Conservation (phyloP, 1,139 yeast genomes). For the Debaryomyces sp. region DNA sequence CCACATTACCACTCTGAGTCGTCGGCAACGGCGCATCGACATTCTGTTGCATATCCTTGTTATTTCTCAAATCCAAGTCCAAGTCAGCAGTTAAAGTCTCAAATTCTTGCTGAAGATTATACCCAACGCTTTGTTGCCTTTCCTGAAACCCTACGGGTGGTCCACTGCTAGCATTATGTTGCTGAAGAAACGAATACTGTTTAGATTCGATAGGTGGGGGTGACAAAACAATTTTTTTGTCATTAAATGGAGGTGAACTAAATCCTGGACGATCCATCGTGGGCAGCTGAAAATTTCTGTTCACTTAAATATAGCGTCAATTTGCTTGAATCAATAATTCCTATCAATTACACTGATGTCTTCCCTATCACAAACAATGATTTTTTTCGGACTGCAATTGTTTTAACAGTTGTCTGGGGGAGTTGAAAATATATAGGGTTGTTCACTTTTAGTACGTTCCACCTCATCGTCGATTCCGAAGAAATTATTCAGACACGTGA, state of each 20-base stretch:
- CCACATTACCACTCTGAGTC: constrained; percentile 8
- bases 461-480: constrained; percentile 6
- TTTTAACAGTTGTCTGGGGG: background rate
- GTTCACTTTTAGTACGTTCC: background rate
- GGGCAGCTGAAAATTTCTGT: background rate
- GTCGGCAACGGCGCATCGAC: constrained; percentile 9
- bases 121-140: constrained; percentile 47
- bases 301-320: background rate
- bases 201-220: constrained; percentile 41
- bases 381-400: constrained; percentile 2
- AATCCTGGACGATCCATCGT: constrained; percentile 8
- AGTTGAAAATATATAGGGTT: background rate
- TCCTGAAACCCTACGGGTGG: constrained; percentile 20
- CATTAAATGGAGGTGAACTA: constrained; percentile 15
- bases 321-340: background rate
- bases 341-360: background rate
- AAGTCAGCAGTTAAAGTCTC: constrained; percentile 50
- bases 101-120: constrained; percentile 49
- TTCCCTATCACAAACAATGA: background rate
- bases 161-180: constrained; percentile 1
- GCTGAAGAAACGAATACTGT: constrained; percentile 5
- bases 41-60: constrained; percentile 13
- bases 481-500: constrained; percentile 4
- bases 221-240: constrained; percentile 43
- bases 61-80: constrained; percentile 45